These are phyloP conservation scores for Alectoria sarmentosa DNA, from an alignment of 495 filamentous ascomycete genomes.

Conservation along the genomic window DNA sequence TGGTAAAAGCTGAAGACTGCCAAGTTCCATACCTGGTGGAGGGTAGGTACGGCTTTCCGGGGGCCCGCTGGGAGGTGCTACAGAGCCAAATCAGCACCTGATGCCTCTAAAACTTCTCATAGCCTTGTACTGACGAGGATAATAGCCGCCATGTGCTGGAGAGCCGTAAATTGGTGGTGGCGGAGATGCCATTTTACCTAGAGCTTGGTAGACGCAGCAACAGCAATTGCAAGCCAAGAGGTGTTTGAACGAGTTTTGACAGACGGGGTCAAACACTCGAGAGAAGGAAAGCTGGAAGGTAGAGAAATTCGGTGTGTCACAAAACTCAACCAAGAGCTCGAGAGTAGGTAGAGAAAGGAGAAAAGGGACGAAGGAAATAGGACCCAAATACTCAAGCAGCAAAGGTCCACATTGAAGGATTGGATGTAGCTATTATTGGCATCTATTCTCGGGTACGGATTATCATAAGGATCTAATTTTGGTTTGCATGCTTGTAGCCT, in stretches of 20 bases:
- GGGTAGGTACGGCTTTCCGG: constrained; percentile 19
- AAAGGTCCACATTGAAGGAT: background rate
- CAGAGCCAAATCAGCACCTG: constrained; percentile 3
- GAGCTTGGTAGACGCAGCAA: background rate
- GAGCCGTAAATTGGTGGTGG: constrained; percentile 24
- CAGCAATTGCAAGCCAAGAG: background rate
- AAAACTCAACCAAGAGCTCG: constrained; percentile 10
- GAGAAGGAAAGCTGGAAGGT: background rate
- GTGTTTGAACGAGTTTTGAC: background rate
- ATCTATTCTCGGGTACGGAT: background rate
- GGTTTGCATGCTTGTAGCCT: background rate
- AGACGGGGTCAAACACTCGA: background rate
- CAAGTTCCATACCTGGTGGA: constrained; percentile 14
- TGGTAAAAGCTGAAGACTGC: background rate
- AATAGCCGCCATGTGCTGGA: constrained; percentile 18
- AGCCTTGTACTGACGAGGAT: constrained; percentile 20
- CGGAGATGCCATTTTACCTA: constrained; percentile 15
- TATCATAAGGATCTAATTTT: background rate
- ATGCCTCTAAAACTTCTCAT: background rate
- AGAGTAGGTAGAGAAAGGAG: constrained; percentile 1
- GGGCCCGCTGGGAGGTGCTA: constrained; percentile 26
- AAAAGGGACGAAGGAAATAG: constrained; percentile 1
- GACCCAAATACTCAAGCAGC: background rate
- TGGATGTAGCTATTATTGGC: constrained; percentile 8
- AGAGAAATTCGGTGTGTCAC: background rate